phyloP scores from a whole-genome alignment of 2,329 filamentous ascomycete genomes.

The Pseudocercospora fijiensis region DNA sequence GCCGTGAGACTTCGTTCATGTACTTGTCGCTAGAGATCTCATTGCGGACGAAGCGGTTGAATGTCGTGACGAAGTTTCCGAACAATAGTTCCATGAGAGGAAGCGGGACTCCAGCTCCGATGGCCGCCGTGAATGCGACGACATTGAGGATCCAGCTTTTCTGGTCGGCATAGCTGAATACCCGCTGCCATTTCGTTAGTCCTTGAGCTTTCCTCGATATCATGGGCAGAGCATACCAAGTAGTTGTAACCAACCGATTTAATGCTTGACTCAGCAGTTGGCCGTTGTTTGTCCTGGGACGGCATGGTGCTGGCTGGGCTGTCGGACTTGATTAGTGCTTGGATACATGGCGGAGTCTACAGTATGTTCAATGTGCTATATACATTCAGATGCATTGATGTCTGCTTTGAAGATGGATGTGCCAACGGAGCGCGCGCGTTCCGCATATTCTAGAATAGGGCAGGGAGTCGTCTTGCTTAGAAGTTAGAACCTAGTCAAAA shows the following conservation, averaged over 20 bases:
- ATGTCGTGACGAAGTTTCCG: slow-evolving; percentile 4
- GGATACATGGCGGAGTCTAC: background rate
- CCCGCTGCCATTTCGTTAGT: background rate
- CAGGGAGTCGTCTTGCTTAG: background rate
- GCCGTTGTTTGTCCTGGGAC: background rate
- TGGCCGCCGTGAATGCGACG: slow-evolving; percentile 8
- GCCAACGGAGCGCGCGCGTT: background rate
- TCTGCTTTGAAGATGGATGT: background rate
- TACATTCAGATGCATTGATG: background rate
- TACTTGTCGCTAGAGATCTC: background rate
- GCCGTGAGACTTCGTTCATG: slow-evolving; percentile 1
- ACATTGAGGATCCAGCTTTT: slow-evolving; percentile 7
- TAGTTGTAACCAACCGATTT: background rate
- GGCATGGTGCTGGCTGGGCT: background rate
- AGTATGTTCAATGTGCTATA: background rate
- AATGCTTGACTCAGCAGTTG: background rate
- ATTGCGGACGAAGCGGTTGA: background rate
- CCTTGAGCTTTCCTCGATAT: background rate
- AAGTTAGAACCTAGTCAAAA: too few species aligned
- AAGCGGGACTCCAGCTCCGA: slow-evolving; percentile 6
- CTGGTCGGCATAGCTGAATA: slow-evolving; percentile 10
- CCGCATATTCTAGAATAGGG: too few species aligned
- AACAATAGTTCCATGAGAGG: slow-evolving; percentile 10
- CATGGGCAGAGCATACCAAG: background rate
- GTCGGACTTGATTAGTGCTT: background rate